Evolutionary conservation across 345 rosid genomes (phyloP).

Genomic region (Murraya paniculata): DNA sequence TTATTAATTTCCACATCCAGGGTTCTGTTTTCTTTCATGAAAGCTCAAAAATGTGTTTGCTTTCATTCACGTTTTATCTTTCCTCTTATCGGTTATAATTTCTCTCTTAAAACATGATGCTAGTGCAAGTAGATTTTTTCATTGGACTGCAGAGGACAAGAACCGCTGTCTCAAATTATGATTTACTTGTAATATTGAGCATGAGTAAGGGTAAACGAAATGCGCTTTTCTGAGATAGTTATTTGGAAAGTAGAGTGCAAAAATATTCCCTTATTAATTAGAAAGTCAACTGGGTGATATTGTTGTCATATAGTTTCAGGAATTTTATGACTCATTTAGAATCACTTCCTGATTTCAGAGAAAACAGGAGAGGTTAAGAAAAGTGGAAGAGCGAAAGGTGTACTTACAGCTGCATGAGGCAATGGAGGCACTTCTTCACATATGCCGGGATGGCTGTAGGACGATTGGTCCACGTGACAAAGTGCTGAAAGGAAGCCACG

Average conservation of each 20-base stretch:
- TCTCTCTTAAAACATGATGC: background rate
- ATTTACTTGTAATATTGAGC: background rate
- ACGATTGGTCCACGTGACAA: conserved; percentile 83
- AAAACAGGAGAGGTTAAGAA: conserved; percentile 53
- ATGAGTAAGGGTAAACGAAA: background rate
- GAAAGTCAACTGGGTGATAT: background rate
- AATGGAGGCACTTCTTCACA: conserved; percentile 87
- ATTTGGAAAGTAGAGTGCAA: background rate
- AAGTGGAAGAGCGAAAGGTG: conserved; percentile 58
- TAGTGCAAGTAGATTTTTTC: background rate
- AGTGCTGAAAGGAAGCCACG: conserved; percentile 51
- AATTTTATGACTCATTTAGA: background rate
- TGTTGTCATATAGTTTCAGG: background rate
- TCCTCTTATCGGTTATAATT: no score
- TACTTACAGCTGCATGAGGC: conserved; percentile 72
- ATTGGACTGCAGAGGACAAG: background rate
- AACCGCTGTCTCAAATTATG: background rate
- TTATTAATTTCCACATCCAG: background rate
- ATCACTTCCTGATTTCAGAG: conserved; percentile 30
- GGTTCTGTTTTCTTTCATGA: background rate
- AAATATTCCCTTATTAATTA: background rate
- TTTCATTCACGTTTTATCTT: background rate
- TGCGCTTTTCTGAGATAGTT: background rate
- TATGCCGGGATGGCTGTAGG: conserved; percentile 80
- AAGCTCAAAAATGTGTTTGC: background rate